A percentile compares a stretch with the other conserved stretches of the same genome.
These are phyloP conservation scores for Termitomyces sp. DNA, from an alignment of 768 basidiomycete genomes.

Conservation along the genomic window DNA sequence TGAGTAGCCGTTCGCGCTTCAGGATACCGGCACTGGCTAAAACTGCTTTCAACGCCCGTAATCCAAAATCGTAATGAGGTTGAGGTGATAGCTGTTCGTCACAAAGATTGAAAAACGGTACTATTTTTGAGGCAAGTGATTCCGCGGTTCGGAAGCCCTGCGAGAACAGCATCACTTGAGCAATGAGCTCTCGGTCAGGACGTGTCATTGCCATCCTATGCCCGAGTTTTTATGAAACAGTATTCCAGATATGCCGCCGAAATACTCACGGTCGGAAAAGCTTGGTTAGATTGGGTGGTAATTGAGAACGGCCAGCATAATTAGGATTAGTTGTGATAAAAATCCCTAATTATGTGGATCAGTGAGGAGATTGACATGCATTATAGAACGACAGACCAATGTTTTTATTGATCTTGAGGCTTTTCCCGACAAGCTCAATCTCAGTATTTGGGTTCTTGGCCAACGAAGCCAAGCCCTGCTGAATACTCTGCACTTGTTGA, in stretches of 20 bases:
- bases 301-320: constrained; percentile 92
- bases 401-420: constrained; percentile 86
- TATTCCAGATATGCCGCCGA: neutral
- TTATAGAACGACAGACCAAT: constrained; percentile 52
- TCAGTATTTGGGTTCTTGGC: constrained; percentile 83
- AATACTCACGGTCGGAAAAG: constrained; percentile 84
- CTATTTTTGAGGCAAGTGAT: constrained; percentile 94
- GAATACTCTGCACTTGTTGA: constrained; percentile 98
- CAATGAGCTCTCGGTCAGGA: constrained; percentile 96
- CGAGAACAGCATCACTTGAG: constrained; percentile 99
- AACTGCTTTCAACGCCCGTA: constrained; percentile 95
- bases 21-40: constrained; percentile 95
- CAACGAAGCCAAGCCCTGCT: constrained; percentile 85
- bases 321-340: constrained; percentile 99
- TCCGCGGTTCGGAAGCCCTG: constrained; percentile 99
- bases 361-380: constrained; percentile 1
- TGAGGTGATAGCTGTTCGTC: constrained; percentile 96
- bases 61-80: constrained; percentile 98
- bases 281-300: constrained; percentile 86
- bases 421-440: constrained; percentile 95
- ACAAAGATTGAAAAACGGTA: constrained; percentile 99
- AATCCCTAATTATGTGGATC: constrained; percentile 50
- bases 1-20: constrained; percentile 82
- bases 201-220: constrained; percentile 97
- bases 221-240: constrained; percentile 10